These are phyloP conservation scores for Pestalotiopsis sp. DNA, from an alignment of 2,329 filamentous ascomycete genomes.

Conservation along the genomic window DNA sequence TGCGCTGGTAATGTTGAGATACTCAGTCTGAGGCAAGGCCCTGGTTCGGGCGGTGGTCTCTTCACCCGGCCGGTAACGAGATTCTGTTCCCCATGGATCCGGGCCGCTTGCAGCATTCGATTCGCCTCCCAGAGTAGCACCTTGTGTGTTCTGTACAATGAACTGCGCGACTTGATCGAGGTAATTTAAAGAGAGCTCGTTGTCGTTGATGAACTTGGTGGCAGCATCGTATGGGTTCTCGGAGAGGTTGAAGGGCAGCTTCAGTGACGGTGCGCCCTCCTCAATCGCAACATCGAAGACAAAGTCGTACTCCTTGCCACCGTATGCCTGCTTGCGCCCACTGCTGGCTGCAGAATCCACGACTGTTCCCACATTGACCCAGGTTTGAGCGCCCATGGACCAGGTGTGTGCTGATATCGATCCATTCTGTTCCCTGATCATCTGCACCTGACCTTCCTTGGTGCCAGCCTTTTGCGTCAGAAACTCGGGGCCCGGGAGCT, in stretches of 20 bases:
- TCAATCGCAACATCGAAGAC: slow-evolving; percentile 97
- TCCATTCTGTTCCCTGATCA: slow-evolving; percentile 82
- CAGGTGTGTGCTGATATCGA: slow-evolving; percentile 86
- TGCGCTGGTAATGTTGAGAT: slow-evolving; percentile 75
- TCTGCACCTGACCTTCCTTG: slow-evolving; percentile 95
- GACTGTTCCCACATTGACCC: slow-evolving; percentile 91
- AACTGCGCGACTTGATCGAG: slow-evolving; percentile 92
- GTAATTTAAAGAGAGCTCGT: slow-evolving; percentile 85
- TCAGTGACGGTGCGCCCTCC: slow-evolving; percentile 88
- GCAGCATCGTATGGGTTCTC: slow-evolving; percentile 93
- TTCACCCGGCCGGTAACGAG: slow-evolving; percentile 77
- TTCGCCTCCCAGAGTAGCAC: slow-evolving; percentile 73
- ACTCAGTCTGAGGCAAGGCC: slow-evolving; percentile 76
- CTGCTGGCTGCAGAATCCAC: slow-evolving; percentile 86
- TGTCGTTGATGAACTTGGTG: slow-evolving; percentile 86
- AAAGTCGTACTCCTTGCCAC: slow-evolving; percentile 90
- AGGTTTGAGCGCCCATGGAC: slow-evolving; percentile 73
- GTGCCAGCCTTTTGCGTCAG: slow-evolving; percentile 79
- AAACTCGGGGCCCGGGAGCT: slow-evolving; percentile 87
- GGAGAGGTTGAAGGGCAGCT: slow-evolving; percentile 90
- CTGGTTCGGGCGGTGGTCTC: slow-evolving; percentile 51
- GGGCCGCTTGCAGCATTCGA: slow-evolving; percentile 50
- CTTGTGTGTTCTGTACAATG: slow-evolving; percentile 87
- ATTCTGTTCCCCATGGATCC: slow-evolving; percentile 79
- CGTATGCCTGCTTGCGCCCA: slow-evolving; percentile 74